Percentiles rank a stretch among this genome's conserved stretches.
phyloP scores from a whole-genome alignment of 306 rosid genomes.

The Quercus dentata region DNA sequence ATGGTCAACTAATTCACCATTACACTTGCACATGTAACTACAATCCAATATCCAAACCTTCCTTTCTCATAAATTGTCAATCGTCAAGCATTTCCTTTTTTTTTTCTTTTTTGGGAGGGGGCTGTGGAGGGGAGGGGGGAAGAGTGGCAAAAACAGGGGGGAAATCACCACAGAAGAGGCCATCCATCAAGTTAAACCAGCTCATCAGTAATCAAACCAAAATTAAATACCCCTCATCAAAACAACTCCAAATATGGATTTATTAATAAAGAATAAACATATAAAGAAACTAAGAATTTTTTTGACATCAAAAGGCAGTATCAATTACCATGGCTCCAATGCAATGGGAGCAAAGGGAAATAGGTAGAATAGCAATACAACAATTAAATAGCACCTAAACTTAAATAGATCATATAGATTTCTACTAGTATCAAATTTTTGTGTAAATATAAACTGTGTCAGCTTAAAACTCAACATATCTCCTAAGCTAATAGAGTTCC shows the following conservation, averaged over 20 bases:
- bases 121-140: too few species aligned
- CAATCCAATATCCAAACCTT: too few species aligned
- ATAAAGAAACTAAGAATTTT: background rate
- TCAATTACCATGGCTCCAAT: background rate
- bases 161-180: background rate
- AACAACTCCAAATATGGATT: background rate
- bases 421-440: too few species aligned
- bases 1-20: too few species aligned
- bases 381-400: too few species aligned
- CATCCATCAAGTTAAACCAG: background rate
- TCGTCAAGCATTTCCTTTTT: background rate
- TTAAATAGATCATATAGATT: too few species aligned
- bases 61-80: too few species aligned
- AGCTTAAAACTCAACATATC: too few species aligned
- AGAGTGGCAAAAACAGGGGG: background rate
- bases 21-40: too few species aligned
- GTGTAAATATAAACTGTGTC: too few species aligned
- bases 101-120: too few species aligned
- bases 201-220: background rate
- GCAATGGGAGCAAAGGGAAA: background rate
- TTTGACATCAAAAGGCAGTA: background rate
- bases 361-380: background rate
- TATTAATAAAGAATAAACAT: background rate
- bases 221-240: background rate
- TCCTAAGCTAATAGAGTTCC: too few species aligned